Evolutionary conservation across 1,284 basidiomycete species (phyloP).

Genomic region (Cryptococcus sp.): DNA sequence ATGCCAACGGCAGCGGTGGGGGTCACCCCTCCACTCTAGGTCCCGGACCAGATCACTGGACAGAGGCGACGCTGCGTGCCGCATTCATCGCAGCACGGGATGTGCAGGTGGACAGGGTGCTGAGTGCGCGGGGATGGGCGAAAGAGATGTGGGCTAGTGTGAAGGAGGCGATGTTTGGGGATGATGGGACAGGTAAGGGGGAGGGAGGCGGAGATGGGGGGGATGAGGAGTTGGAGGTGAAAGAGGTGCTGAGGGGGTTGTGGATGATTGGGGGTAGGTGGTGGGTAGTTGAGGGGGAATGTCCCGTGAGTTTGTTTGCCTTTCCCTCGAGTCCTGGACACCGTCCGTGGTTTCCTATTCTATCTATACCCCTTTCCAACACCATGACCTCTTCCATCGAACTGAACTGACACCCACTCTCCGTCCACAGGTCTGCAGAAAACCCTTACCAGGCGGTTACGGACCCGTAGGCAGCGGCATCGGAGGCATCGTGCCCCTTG

Average conservation of each 20-base stretch:
- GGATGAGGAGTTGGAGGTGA: conserved; percentile 15
- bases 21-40: background rate
- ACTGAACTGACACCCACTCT: no score
- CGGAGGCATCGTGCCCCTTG: conserved; percentile 14
- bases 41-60: conserved; percentile 31
- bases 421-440: conserved; percentile 16
- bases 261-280: conserved; percentile 29
- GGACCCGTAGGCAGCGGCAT: conserved; percentile 15
- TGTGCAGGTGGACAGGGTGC: background rate
- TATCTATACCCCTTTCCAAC: no score
- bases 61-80: conserved; percentile 17
- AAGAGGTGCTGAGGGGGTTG: conserved; percentile 32
- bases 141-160: conserved; percentile 18
- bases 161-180: conserved; percentile 6
- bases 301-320: conserved; percentile 39
- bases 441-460: conserved; percentile 17
- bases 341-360: no score
- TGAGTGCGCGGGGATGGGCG: conserved; percentile 1
- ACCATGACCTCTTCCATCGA: no score
- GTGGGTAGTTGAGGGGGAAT: conserved; percentile 46
- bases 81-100: conserved; percentile 6
- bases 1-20: background rate
- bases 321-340: background rate
- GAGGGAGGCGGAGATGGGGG: background rate
- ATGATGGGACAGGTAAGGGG: background rate